Percentiles rank a stretch among this genome's conserved stretches.
These are phyloP conservation scores for Puya raimondii DNA, from an alignment of 176 grass and related monocot species.

Conservation along the genomic window DNA sequence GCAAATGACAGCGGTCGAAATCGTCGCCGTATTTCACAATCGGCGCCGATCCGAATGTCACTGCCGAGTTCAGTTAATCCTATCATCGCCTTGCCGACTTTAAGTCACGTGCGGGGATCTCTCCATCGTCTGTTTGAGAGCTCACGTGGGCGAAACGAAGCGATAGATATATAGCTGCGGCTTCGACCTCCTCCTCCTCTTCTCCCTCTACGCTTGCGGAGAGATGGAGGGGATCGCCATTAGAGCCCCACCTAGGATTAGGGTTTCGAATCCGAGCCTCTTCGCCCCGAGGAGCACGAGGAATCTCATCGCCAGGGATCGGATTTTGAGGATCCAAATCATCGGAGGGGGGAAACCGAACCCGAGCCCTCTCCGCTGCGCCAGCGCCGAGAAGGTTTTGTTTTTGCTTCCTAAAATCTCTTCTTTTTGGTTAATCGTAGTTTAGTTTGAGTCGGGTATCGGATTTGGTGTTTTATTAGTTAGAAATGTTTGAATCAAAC, in stretches of 20 bases:
- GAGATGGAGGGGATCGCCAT: slow-evolving; percentile 5
- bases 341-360: not conserved
- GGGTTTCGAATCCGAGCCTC: not conserved
- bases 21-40: no score
- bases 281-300: not conserved
- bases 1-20: no score
- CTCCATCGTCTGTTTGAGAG: no score
- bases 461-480: not conserved
- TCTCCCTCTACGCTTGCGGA: not conserved
- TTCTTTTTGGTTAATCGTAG: not conserved
- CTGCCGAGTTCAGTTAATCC: no score
- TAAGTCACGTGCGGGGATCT: no score
- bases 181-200: not conserved
- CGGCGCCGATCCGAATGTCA: no score
- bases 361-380: not conserved
- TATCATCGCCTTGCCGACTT: no score
- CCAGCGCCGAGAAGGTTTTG: not conserved
- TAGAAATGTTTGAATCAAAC: not conserved
- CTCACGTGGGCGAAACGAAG: no score
- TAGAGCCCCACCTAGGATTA: not conserved
- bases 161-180: not conserved
- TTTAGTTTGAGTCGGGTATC: not conserved
- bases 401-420: not conserved
- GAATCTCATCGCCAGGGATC: not conserved
- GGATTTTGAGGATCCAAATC: not conserved